Evolutionary conservation across 352 stramenopile genomes (phyloP).

Genomic region (Globisporangium echinulatum): DNA sequence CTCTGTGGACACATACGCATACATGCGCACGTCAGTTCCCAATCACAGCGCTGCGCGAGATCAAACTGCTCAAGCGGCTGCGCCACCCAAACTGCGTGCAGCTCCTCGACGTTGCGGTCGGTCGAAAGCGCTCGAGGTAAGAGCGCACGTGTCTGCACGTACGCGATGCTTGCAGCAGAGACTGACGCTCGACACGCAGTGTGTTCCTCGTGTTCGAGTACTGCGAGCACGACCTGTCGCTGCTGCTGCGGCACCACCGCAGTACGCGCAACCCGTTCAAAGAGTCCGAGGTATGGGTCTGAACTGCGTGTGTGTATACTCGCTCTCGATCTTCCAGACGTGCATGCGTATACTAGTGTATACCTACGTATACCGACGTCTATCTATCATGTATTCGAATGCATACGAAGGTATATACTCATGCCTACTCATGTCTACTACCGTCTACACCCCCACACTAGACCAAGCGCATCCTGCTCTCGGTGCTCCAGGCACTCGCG

Average conservation of each 20-base stretch:
- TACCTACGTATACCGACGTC: too few relatives aligned
- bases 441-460: background rate
- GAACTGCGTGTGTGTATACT: too few relatives aligned
- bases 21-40: constrained; percentile 37
- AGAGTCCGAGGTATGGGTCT: constrained; percentile 56
- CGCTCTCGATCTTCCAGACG: too few relatives aligned
- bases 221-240: constrained; percentile 77
- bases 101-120: constrained; percentile 67
- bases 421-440: background rate
- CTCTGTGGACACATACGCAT: background rate
- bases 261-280: constrained; percentile 52
- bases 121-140: constrained; percentile 54
- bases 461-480: constrained; percentile 86
- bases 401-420: too few relatives aligned
- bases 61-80: constrained; percentile 66
- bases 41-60: constrained; percentile 71
- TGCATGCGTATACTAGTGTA: too few relatives aligned
- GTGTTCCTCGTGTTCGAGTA: constrained; percentile 92
- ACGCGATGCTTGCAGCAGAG: too few relatives aligned
- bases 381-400: background rate
- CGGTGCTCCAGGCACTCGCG: constrained; percentile 70
- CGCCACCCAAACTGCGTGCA: constrained; percentile 67
- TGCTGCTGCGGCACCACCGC: constrained; percentile 54
- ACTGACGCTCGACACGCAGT: constrained; percentile 12
- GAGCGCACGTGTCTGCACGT: background rate